Evolutionary conservation across 1,284 basidiomycete species (phyloP).

Genomic region (Heterobasidion occidentale): DNA sequence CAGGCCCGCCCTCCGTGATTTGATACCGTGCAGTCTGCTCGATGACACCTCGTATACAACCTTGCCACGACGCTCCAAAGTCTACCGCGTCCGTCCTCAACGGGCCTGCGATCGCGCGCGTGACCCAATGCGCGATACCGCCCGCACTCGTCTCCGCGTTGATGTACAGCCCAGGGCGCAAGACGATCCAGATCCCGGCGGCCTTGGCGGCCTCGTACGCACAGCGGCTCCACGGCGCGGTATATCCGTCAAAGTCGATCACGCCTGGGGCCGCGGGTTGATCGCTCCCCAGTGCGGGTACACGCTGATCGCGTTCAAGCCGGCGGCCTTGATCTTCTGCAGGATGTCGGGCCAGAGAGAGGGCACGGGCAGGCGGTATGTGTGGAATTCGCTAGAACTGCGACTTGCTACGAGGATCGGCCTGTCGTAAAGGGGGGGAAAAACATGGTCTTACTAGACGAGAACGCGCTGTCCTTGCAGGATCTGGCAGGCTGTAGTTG

Average conservation of each 20-base stretch:
- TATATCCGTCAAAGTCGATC: constrained; percentile 63
- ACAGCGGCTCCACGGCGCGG: constrained; percentile 62
- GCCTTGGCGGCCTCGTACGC: constrained; percentile 32
- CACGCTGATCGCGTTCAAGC: constrained; percentile 70
- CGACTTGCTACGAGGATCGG: background rate
- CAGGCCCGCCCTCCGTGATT: constrained; percentile 61
- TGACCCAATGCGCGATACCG: constrained; percentile 74
- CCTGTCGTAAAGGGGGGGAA: no score
- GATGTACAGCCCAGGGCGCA: constrained; percentile 54
- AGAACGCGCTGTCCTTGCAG: constrained; percentile 39
- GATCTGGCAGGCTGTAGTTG: constrained; percentile 47
- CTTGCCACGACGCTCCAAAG: constrained; percentile 62
- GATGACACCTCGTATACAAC: constrained; percentile 61
- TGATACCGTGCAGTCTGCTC: constrained; percentile 56
- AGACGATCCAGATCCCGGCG: constrained; percentile 37
- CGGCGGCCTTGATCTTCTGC: constrained; percentile 74
- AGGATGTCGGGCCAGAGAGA: constrained; percentile 78
- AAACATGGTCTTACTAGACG: constrained; percentile 15
- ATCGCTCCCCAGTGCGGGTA: constrained; percentile 71
- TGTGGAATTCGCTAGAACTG: constrained; percentile 73
- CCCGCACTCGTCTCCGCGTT: constrained; percentile 79
- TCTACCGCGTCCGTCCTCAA: constrained; percentile 66
- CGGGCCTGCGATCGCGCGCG: constrained; percentile 54
- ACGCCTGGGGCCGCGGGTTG: constrained; percentile 67
- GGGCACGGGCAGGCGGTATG: constrained; percentile 75